Evolutionary conservation across 768 basidiomycete genomes (phyloP).

Genomic region (Boletus speciosus): DNA sequence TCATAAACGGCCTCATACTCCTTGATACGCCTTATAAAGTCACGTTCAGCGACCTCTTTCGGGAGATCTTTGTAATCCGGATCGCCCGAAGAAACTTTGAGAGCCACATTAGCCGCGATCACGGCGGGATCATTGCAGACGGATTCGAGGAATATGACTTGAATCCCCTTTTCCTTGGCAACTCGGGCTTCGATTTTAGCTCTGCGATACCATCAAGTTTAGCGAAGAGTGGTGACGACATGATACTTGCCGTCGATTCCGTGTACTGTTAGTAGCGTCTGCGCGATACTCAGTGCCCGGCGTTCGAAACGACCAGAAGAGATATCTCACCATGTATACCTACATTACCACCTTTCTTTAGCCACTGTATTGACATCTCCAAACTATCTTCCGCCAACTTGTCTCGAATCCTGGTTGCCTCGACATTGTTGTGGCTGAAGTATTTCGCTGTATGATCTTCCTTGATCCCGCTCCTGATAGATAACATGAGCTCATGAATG

Average conservation of each 20-base stretch:
- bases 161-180: constrained; percentile 79
- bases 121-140: constrained; percentile 90
- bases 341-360: constrained; percentile 94
- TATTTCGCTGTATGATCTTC: constrained; percentile 90
- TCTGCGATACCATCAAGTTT: constrained; percentile 37
- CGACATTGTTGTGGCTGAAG: constrained; percentile 82
- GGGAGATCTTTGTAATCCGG: constrained; percentile 94
- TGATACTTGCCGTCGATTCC: constrained; percentile 56
- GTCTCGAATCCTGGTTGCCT: constrained; percentile 76
- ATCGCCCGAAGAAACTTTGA: constrained; percentile 95
- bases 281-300: constrained; percentile 1
- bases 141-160: constrained; percentile 92
- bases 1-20: constrained; percentile 96
- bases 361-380: constrained; percentile 92
- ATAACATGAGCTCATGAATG: constrained; percentile 3
- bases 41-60: constrained; percentile 77
- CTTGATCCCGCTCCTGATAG: constrained; percentile 66
- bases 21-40: constrained; percentile 88
- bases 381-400: constrained; percentile 85
- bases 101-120: constrained; percentile 92
- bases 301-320: background rate
- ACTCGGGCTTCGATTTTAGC: constrained; percentile 83
- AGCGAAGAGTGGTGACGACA: background rate
- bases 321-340: constrained; percentile 82
- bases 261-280: constrained; percentile 98